These are phyloP conservation scores for Pseudogymnoascus sp. DNA, from an alignment of 2,329 filamentous ascomycete genomes.

Conservation along the genomic window DNA sequence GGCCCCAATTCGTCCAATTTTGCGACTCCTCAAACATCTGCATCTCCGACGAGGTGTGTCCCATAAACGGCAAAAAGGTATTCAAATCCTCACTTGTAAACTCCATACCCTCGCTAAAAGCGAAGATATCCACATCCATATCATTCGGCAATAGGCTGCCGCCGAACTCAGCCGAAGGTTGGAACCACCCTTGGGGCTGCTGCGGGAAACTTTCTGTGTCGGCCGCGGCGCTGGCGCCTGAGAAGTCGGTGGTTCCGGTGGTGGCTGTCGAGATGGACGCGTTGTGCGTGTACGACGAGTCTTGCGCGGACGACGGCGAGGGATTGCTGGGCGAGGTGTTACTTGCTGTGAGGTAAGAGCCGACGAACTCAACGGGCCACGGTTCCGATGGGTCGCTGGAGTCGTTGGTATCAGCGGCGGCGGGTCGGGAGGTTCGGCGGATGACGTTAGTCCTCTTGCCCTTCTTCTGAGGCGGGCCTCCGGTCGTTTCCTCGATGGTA, in stretches of 20 bases:
- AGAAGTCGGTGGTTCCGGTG: neutral
- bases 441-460: neutral
- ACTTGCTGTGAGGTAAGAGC: neutral
- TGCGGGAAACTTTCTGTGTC: neutral
- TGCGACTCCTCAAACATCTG: neutral
- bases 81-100: neutral
- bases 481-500: neutral
- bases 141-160: neutral
- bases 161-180: neutral
- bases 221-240: neutral
- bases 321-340: neutral
- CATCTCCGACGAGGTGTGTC: neutral
- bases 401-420: neutral
- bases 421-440: neutral
- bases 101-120: conserved; percentile 3
- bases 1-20: neutral
- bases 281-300: conserved; percentile 4
- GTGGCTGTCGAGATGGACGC: neutral
- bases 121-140: conserved; percentile 7
- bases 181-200: neutral
- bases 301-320: neutral
- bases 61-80: neutral
- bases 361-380: neutral
- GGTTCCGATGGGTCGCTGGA: neutral
- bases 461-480: neutral